Base-by-base conservation (phyloP, 805 yeast species). In the Debaryomyces maramus region DNA sequence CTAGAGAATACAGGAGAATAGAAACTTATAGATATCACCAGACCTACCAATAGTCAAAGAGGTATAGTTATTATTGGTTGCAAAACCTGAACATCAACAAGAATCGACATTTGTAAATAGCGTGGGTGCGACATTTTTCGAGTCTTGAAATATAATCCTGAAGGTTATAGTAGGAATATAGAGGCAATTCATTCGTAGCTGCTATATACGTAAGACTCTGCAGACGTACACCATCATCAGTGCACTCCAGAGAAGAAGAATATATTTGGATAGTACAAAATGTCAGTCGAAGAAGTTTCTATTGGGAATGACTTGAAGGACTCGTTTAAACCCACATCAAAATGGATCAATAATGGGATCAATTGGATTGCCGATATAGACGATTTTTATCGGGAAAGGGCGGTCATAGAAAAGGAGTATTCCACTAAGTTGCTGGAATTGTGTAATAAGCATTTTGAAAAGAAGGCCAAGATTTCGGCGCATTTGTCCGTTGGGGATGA, bases 401-500 rank as follows among this genome's bases (percentile, higher is more conserved):
- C 96, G 2, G 60, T 69, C 11, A 74, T 93, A 39, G 99, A 93
- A 62, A 79, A 75, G 49, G 98, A 91, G 51, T 89, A 91, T 53
- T 73, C 96, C 8, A 65, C 72, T 13, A 85, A 80, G 48, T 68
- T 93, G 40, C 72, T 77, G 38, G 74, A 75, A 7, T 63, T 93
- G 43, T 73, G 88, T 32, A 65, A 80, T 37, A 87, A 81, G 44
- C 85, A 81, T 46, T 81, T 88, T 51, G 83, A 81, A 43, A 84
- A 80, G 60, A 89, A 90, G 58, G 84, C 95, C 34, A 79, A 80
- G 47, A 62, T 72, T 13, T 71, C 88, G 8, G 78, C 91, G 0
- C 59, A 66, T 10, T 62, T 93, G 20, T 80, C 90, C 32, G 99
- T 93, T 2, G 99, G 99, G 18, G 96, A 88, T 44, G 77, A 78